phyloP scores from a whole-genome alignment of 768 basidiomycete species.

The Daedaleopsis sinensis region DNA sequence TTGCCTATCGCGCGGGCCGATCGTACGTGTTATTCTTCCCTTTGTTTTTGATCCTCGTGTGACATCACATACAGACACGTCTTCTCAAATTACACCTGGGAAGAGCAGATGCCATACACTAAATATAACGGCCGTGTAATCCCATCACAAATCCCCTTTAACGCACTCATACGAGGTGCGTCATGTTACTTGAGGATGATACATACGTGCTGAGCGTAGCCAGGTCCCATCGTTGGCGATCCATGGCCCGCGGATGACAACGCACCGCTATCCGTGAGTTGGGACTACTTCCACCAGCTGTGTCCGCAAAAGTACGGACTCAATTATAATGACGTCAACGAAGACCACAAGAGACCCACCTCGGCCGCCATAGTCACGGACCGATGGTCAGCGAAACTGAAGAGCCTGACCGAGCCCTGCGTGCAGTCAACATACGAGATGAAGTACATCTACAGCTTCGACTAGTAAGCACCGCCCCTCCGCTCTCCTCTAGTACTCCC shows the following conservation, averaged over 20 bases:
- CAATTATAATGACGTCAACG: conserved; percentile 29
- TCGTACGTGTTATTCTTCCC: conserved; percentile 32
- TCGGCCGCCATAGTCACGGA: conserved; percentile 38
- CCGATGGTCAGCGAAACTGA: conserved; percentile 41
- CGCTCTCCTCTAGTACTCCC: not conserved
- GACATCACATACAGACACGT: conserved; percentile 33
- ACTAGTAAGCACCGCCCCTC: not conserved
- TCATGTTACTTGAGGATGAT: not conserved
- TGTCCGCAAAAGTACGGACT: conserved; percentile 41
- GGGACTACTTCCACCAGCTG: conserved; percentile 41
- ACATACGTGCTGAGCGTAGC: not conserved
- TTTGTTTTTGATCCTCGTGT: not conserved
- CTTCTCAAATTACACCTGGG: conserved; percentile 62
- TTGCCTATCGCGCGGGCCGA: conserved; percentile 39
- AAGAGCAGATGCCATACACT: conserved; percentile 39
- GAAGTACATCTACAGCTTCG: conserved; percentile 8
- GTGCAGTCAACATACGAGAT: conserved; percentile 23
- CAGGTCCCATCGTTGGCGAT: conserved; percentile 47
- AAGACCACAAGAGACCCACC: conserved; percentile 34
- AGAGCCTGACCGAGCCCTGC: conserved; percentile 39
- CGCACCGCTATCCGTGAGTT: conserved; percentile 39
- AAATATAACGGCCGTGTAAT: conserved; percentile 53
- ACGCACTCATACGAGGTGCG: conserved; percentile 52
- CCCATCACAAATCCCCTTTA: conserved; percentile 55
- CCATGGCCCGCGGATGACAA: conserved; percentile 38